Conservation (phyloP, 129 eudicot species). For the Apium graveolens region DNA sequence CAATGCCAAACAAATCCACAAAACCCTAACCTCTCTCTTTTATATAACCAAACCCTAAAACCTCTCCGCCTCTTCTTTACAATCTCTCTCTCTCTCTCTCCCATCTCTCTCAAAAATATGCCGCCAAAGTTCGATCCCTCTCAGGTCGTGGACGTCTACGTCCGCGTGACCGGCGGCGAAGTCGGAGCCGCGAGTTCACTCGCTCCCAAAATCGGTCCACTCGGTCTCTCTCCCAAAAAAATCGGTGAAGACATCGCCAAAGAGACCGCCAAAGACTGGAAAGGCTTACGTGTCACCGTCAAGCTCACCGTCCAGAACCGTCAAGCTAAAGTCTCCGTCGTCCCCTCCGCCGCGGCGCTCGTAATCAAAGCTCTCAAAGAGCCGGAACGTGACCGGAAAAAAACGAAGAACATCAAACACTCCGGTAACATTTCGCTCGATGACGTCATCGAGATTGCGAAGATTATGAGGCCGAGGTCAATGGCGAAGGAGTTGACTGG, state of each 20-base stretch:
- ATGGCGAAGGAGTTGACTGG: not conserved
- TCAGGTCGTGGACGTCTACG: conserved; percentile 1
- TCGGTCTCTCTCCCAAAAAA: not conserved
- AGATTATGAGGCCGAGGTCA: not conserved
- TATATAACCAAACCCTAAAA: conserved; percentile 1
- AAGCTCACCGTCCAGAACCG: not conserved
- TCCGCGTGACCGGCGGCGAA: not conserved
- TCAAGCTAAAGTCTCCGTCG: conserved; percentile 1
- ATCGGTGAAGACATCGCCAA: not conserved
- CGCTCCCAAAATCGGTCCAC: conserved; percentile 6
- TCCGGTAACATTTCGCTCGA: not conserved
- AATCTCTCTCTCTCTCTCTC: not conserved
- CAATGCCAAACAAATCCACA: not conserved
- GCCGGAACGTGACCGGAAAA: not conserved
- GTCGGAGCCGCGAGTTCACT: not conserved
- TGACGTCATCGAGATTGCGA: conserved; percentile 3
- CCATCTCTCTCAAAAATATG: not conserved
- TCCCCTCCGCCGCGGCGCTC: not conserved
- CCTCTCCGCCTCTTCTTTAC: conserved; percentile 1
- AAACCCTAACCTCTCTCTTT: not conserved
- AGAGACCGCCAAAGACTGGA: conserved; percentile 3
- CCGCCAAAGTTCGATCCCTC: conserved; percentile 1
- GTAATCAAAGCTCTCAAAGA: not conserved
- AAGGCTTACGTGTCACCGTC: conserved; percentile 6
- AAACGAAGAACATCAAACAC: not conserved